Evolutionary conservation across 1,139 yeast genomes (phyloP).

Genomic region (Lodderomyces beijingensis): DNA sequence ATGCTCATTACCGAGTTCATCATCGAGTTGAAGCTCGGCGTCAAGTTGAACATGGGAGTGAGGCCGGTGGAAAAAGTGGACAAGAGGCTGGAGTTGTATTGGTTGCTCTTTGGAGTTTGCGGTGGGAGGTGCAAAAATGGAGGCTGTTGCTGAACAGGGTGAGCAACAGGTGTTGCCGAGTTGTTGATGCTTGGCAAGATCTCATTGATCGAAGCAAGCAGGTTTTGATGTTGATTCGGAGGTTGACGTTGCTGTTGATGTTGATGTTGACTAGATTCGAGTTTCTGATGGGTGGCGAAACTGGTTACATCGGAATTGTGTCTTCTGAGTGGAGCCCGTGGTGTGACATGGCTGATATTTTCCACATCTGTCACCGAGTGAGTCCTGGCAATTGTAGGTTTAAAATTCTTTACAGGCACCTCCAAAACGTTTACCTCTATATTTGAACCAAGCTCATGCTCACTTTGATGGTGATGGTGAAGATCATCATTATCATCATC

Average conservation of each 20-base stretch:
- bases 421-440: no score
- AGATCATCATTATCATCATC: no score
- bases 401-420: no score
- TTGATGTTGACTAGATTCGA: conserved; percentile 4
- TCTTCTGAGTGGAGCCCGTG: conserved; percentile 21
- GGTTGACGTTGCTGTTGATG: no score
- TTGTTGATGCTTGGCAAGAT: conserved; percentile 1
- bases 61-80: conserved; percentile 21
- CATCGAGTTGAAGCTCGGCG: conserved; percentile 42
- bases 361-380: no score
- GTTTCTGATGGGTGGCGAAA: conserved; percentile 11
- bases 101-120: conserved; percentile 35
- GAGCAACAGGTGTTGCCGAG: conserved; percentile 1
- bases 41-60: conserved; percentile 37
- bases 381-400: no score
- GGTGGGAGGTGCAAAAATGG: conserved; percentile 17
- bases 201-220: conserved; percentile 19
- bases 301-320: conserved; percentile 30
- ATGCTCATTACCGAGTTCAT: conserved; percentile 38
- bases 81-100: conserved; percentile 14
- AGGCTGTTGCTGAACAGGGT: conserved; percentile 1
- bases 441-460: no score
- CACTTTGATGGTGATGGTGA: no score
- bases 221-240: no score
- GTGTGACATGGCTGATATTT: conserved; percentile 4